phyloP scores from a whole-genome alignment of 768 basidiomycete species.

The Megacollybia marginata region DNA sequence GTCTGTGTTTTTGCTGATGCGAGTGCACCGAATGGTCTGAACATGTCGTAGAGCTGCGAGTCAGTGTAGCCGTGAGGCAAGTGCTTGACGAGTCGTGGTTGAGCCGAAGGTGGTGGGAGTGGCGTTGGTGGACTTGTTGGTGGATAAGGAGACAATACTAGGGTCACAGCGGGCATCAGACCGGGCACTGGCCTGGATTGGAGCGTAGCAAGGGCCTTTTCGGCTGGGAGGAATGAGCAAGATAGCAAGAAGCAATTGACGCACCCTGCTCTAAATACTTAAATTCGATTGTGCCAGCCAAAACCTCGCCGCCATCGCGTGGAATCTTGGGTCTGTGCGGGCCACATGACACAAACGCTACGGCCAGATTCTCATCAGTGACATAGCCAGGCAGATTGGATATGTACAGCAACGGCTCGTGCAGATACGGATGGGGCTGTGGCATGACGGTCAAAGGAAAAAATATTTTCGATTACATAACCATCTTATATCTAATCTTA shows the following conservation, averaged over 20 bases:
- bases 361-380: conserved; percentile 69
- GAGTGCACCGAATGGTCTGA: conserved; percentile 77
- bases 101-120: conserved; percentile 68
- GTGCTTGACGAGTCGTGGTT: conserved; percentile 79
- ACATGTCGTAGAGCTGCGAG: conserved; percentile 74
- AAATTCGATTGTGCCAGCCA: conserved; percentile 77
- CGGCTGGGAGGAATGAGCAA: conserved; percentile 42
- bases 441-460: conserved; percentile 11
- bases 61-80: conserved; percentile 66
- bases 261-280: conserved; percentile 74
- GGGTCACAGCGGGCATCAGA: conserved; percentile 45
- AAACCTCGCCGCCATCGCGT: conserved; percentile 46
- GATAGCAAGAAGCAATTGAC: conserved; percentile 13
- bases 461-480: too few relatives aligned
- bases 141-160: conserved; percentile 79
- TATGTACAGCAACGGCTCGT: conserved; percentile 77
- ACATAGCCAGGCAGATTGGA: conserved; percentile 69
- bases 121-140: conserved; percentile 70
- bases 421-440: conserved; percentile 75
- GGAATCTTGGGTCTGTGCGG: conserved; percentile 76
- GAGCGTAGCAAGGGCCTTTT: conserved; percentile 81
- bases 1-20: conserved; percentile 71
- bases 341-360: conserved; percentile 66
- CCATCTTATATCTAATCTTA: too few relatives aligned
- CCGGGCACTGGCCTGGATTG: conserved; percentile 68